phyloP scores from a whole-genome alignment of 805 yeast species.

The Candida krabiensis region DNA sequence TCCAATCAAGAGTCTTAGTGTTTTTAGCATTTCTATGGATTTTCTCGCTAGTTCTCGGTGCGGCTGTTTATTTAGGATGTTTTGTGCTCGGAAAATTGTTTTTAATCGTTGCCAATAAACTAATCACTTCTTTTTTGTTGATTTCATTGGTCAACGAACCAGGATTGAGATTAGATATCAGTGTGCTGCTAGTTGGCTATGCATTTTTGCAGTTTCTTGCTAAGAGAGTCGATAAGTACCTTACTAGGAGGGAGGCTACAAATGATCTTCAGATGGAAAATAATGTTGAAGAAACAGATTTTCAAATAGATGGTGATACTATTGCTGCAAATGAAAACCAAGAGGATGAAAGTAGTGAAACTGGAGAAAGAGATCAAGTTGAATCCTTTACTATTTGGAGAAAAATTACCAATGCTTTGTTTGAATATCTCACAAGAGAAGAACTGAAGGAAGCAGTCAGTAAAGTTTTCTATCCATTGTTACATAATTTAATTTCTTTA shows the following conservation, averaged over 20 bases:
- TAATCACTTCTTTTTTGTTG: background rate
- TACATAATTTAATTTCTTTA: background rate
- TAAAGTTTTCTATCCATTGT: background rate
- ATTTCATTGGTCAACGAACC: background rate
- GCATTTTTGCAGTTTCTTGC: background rate
- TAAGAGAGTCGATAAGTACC: background rate
- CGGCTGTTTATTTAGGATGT: conserved; percentile 21
- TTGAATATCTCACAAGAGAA: background rate
- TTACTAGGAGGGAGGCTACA: background rate
- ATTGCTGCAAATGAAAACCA: conserved; percentile 2
- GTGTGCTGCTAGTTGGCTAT: conserved; percentile 3
- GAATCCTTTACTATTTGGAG: too few relatives aligned
- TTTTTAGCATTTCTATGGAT: conserved; percentile 47
- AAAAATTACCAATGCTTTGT: too few relatives aligned
- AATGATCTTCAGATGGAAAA: background rate
- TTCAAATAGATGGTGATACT: background rate
- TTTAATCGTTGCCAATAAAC: background rate
- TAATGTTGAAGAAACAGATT: background rate
- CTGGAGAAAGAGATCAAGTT: background rate
- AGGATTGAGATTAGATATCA: conserved; percentile 1
- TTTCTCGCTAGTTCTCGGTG: conserved; percentile 39
- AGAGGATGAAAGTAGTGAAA: conserved; percentile 1
- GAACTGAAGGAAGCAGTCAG: background rate
- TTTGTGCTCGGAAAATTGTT: conserved; percentile 27
- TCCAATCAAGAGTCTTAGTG: conserved; percentile 55